These are phyloP conservation scores for Penicillium sp. DNA, from an alignment of 2,329 filamentous ascomycete species.

Conservation along the genomic window DNA sequence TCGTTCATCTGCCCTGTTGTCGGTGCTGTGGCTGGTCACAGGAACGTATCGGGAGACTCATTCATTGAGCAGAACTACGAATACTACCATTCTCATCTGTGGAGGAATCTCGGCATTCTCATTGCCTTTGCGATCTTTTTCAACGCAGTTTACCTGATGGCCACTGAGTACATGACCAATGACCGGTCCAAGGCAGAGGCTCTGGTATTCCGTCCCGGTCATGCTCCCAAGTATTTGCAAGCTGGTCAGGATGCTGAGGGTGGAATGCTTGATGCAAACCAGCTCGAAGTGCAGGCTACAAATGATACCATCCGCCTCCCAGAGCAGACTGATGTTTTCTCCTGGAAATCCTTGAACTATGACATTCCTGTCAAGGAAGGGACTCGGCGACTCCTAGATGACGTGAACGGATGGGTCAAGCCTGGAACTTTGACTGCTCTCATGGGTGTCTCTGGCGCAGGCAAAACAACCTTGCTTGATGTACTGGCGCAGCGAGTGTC, in stretches of 20 bases:
- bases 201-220: constrained; percentile 66
- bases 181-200: constrained; percentile 74
- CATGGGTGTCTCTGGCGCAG: constrained; percentile 86
- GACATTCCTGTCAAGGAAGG: constrained; percentile 74
- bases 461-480: constrained; percentile 85
- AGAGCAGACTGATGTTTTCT: constrained; percentile 10
- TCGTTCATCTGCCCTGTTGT: constrained; percentile 57
- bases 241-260: constrained; percentile 4
- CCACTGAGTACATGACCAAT: constrained; percentile 48
- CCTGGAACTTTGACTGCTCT: constrained; percentile 83
- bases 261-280: constrained; percentile 3
- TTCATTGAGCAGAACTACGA: constrained; percentile 56
- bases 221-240: constrained; percentile 17
- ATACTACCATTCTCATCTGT: constrained; percentile 60
- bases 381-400: constrained; percentile 69
- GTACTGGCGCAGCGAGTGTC: constrained; percentile 78
- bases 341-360: constrained; percentile 45
- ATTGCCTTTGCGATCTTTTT: constrained; percentile 62
- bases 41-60: constrained; percentile 56
- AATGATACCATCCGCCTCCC: constrained; percentile 16
- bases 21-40: constrained; percentile 55
- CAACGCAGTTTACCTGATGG: constrained; percentile 58
- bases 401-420: constrained; percentile 90
- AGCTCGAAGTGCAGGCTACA: constrained; percentile 14
- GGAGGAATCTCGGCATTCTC: constrained; percentile 68